These are phyloP conservation scores for Solanum ahanhuiri DNA, from an alignment of 257 asterid genomes.

Conservation along the genomic window DNA sequence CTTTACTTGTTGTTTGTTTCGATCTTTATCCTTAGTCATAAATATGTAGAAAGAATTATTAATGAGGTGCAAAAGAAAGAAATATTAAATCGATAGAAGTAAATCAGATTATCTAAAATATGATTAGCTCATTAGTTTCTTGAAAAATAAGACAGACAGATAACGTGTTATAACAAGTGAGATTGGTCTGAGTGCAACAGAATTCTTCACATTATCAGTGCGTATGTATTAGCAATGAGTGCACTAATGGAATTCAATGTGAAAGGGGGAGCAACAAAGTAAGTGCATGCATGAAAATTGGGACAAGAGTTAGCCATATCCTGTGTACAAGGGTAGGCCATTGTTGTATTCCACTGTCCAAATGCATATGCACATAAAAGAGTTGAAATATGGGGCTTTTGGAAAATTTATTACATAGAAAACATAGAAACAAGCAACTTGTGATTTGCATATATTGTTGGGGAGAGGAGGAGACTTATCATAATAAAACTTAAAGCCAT, in stretches of 20 bases:
- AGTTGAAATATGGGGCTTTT: constrained; percentile 2
- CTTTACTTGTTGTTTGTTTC: too few relatives aligned
- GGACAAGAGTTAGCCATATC: constrained; percentile 1
- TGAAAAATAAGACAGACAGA: neutral
- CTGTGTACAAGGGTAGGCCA: neutral
- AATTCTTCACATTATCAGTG: neutral
- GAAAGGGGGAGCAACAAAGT: neutral
- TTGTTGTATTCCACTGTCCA: constrained; percentile 4
- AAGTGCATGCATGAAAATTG: neutral
- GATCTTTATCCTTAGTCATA: neutral
- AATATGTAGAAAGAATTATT: too few relatives aligned
- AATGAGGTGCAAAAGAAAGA: neutral
- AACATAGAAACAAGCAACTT: neutral
- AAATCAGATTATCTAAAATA: too few relatives aligned
- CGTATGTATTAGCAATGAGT: neutral
- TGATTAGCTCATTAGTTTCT: too few relatives aligned
- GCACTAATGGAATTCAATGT: neutral
- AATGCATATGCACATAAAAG: neutral
- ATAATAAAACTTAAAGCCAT: neutral
- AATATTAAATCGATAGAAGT: neutral
- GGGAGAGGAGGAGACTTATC: neutral
- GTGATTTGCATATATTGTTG: constrained; percentile 1
- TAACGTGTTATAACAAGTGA: neutral
- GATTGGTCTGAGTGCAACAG: neutral
- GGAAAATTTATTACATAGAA: neutral